Percentiles rank a stretch among this genome's conserved stretches.
These are phyloP conservation scores for Mycena galericulata DNA, from an alignment of 768 basidiomycete genomes.

Conservation along the genomic window DNA sequence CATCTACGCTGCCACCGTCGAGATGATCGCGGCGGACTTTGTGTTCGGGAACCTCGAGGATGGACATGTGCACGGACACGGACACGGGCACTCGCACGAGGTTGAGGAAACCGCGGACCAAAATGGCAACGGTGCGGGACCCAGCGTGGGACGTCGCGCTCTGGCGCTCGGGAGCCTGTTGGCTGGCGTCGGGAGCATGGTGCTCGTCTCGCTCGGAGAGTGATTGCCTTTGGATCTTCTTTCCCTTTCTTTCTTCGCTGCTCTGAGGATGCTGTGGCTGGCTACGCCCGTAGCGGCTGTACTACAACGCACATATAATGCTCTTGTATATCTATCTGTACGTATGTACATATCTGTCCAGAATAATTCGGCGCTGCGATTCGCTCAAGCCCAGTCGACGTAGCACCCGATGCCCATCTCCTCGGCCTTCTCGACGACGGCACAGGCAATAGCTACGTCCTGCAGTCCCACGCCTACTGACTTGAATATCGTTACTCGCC, in stretches of 20 bases:
- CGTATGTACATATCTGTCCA: conserved; percentile 8
- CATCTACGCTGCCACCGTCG: conserved; percentile 85
- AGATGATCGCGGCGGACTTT: conserved; percentile 90
- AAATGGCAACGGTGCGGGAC: conserved; percentile 28
- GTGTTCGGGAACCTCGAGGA: conserved; percentile 71
- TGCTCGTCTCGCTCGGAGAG: conserved; percentile 64
- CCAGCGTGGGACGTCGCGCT: conserved; percentile 53
- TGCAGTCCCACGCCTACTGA: conserved; percentile 91
- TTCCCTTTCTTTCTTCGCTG: not conserved
- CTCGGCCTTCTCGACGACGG: conserved; percentile 74
- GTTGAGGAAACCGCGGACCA: conserved; percentile 29
- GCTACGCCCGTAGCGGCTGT: conserved; percentile 12
- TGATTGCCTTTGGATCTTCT: conserved; percentile 26
- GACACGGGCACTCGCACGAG: conserved; percentile 28
- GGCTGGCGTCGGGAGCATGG: conserved; percentile 74
- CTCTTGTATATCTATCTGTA: conserved; percentile 28
- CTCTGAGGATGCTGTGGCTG: conserved; percentile 20
- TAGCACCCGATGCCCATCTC: conserved; percentile 62
- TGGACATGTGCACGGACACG: conserved; percentile 40
- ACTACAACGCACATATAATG: conserved; percentile 22
- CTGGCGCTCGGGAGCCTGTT: conserved; percentile 72
- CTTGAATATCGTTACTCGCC: conserved; percentile 84
- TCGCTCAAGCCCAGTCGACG: conserved; percentile 45
- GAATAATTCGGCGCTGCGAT: conserved; percentile 4
- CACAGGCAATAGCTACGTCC: conserved; percentile 83